These are phyloP conservation scores for Rosellinia necatrix DNA, from an alignment of 2,329 filamentous ascomycete genomes.

Conservation along the genomic window DNA sequence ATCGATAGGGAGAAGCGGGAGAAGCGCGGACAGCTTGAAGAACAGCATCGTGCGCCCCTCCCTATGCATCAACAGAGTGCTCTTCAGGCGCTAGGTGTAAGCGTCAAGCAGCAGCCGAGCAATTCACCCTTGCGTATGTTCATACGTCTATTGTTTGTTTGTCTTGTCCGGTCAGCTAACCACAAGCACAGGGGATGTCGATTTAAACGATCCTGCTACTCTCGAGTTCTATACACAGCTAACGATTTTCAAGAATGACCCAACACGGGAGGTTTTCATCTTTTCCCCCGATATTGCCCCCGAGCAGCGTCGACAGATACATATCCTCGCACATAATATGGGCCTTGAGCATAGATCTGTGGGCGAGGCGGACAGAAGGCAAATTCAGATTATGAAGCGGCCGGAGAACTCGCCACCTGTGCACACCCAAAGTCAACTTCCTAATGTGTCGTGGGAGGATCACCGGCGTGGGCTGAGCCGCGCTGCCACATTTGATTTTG, in stretches of 20 bases:
- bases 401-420: constrained; percentile 58
- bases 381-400: constrained; percentile 85
- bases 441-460: constrained; percentile 72
- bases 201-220: constrained; percentile 88
- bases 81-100: constrained; percentile 75
- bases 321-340: constrained; percentile 95
- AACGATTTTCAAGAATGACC: constrained; percentile 83
- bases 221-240: constrained; percentile 90
- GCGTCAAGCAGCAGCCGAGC: constrained; percentile 64
- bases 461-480: constrained; percentile 86
- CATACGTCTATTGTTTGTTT: neutral
- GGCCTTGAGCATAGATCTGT: constrained; percentile 88
- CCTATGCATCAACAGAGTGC: constrained; percentile 81
- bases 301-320: constrained; percentile 84
- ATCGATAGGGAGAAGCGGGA: constrained; percentile 98
- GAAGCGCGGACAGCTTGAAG: constrained; percentile 91
- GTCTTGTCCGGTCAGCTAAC: constrained; percentile 22
- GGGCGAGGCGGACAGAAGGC: constrained; percentile 82
- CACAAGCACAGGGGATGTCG: constrained; percentile 63
- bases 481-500: constrained; percentile 97
- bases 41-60: constrained; percentile 83
- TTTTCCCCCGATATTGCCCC: constrained; percentile 83
- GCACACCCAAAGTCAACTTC: constrained; percentile 58
- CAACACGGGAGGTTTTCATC: constrained; percentile 76
- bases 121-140: constrained; percentile 54